These are phyloP conservation scores for Raphidocelis subcapitata DNA, from an alignment of 139 green algal species.

Conservation along the genomic window DNA sequence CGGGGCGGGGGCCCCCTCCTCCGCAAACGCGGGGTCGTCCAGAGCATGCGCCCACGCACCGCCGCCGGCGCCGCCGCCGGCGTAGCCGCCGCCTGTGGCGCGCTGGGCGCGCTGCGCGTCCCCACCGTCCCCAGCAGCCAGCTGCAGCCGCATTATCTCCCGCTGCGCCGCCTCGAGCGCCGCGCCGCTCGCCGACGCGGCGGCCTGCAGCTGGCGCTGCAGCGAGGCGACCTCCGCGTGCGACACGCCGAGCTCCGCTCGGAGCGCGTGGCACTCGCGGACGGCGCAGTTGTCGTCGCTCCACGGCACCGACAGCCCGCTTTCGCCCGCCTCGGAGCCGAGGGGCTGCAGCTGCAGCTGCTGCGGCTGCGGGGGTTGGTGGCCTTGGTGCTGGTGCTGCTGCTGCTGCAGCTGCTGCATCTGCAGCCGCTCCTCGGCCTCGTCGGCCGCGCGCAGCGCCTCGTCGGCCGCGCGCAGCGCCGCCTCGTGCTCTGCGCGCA, in stretches of 20 bases:
- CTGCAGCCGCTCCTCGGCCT: slow-evolving; percentile 5
- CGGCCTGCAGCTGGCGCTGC: slow-evolving; percentile 18
- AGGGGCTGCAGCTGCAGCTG: slow-evolving; percentile 22
- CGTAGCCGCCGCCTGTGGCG: no score
- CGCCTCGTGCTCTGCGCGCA: slow-evolving; percentile 3
- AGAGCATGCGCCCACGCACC: not conserved
- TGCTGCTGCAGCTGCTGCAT: slow-evolving; percentile 30
- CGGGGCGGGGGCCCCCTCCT: not conserved
- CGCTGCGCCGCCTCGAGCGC: slow-evolving; percentile 3
- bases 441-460: not conserved
- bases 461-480: not conserved
- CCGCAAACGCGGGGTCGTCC: not conserved
- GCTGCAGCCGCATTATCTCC: slow-evolving; percentile 24
- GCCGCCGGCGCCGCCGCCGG: no score
- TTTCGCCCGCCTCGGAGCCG: no score
- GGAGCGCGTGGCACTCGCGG: slow-evolving; percentile 13
- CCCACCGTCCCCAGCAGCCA: no score
- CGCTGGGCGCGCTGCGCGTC: no score
- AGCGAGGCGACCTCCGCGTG: slow-evolving; percentile 25
- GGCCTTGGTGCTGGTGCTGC: no score
- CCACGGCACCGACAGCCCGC: no score
- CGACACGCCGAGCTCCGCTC: slow-evolving; percentile 16
- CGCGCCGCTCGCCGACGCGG: not conserved
- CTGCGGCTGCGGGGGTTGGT: no score
- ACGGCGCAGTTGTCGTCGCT: not conserved